phyloP scores from a whole-genome alignment of 2,329 filamentous ascomycete species.

The Huntiella savannae region DNA sequence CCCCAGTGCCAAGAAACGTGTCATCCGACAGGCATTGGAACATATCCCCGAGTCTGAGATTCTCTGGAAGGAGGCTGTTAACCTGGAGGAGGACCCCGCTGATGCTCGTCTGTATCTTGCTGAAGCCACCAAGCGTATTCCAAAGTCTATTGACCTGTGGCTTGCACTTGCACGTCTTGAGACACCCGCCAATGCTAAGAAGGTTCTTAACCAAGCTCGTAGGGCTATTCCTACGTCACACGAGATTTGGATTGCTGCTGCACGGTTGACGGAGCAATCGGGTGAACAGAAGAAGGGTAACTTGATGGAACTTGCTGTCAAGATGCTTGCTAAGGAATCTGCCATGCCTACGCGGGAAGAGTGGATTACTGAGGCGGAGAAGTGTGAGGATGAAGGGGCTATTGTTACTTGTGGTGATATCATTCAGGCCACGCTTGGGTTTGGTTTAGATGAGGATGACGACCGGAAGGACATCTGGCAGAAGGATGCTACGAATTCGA shows the following conservation, averaged over 20 bases:
- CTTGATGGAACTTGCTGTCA: conserved; percentile 86
- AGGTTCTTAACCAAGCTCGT: conserved; percentile 84
- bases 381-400: conserved; percentile 82
- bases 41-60: conserved; percentile 86
- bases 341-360: conserved; percentile 96
- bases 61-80: conserved; percentile 96
- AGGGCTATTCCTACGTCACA: conserved; percentile 84
- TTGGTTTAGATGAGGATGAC: conserved; percentile 85
- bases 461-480: conserved; percentile 92
- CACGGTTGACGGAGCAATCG: conserved; percentile 71
- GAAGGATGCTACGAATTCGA: conserved; percentile 73
- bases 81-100: conserved; percentile 74
- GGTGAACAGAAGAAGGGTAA: conserved; percentile 64
- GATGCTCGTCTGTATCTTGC: conserved; percentile 78
- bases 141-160: conserved; percentile 86
- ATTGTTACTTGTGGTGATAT: conserved; percentile 75
- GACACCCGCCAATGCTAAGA: conserved; percentile 76
- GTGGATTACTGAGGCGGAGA: conserved; percentile 89
- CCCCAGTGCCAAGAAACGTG: conserved; percentile 69
- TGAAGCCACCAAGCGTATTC: conserved; percentile 90
- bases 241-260: conserved; percentile 93
- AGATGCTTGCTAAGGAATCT: conserved; percentile 71
- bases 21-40: conserved; percentile 77
- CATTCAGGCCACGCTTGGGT: conserved; percentile 80
- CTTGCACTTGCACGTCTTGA: conserved; percentile 80